Conservation (phyloP, 2,329 filamentous ascomycete species). For the Achaetomium macrosporum region DNA sequence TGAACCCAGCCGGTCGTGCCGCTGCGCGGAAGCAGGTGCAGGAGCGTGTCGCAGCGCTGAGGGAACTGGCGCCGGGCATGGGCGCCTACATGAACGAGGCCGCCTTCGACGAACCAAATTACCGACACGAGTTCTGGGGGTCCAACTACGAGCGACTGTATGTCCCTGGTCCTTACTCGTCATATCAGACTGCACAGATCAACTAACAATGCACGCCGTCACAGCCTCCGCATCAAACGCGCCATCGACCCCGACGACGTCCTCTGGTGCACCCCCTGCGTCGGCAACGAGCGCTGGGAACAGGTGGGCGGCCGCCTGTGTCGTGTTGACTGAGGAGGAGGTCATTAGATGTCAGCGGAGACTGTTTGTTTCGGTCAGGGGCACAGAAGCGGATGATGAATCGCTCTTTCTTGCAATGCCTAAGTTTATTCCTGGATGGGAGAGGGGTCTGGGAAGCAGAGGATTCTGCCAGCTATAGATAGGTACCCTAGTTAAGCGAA, state of each 20-base stretch:
- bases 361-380: too few species aligned
- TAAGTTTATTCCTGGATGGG: too few species aligned
- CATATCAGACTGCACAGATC: not conserved
- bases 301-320: conserved; percentile 19
- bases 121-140: conserved; percentile 36
- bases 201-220: not conserved
- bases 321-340: not conserved
- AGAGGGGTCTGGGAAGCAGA: too few species aligned
- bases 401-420: too few species aligned
- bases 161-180: not conserved
- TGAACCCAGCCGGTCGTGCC: conserved; percentile 29
- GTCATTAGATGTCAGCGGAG: not conserved
- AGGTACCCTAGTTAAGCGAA: too few species aligned
- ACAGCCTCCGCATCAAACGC: conserved; percentile 30
- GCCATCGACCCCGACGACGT: conserved; percentile 29
- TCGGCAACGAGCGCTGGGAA: conserved; percentile 23
- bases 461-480: too few species aligned
- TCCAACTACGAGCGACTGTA: conserved; percentile 33
- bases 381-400: too few species aligned
- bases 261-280: conserved; percentile 35
- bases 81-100: conserved; percentile 43
- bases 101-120: conserved; percentile 28
- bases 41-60: conserved; percentile 30
- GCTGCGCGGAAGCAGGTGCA: conserved; percentile 28
- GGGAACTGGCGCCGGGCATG: conserved; percentile 35